Evolutionary conservation across 2,329 filamentous ascomycete genomes (phyloP).

Genomic region (Neonectria neomacrospora): DNA sequence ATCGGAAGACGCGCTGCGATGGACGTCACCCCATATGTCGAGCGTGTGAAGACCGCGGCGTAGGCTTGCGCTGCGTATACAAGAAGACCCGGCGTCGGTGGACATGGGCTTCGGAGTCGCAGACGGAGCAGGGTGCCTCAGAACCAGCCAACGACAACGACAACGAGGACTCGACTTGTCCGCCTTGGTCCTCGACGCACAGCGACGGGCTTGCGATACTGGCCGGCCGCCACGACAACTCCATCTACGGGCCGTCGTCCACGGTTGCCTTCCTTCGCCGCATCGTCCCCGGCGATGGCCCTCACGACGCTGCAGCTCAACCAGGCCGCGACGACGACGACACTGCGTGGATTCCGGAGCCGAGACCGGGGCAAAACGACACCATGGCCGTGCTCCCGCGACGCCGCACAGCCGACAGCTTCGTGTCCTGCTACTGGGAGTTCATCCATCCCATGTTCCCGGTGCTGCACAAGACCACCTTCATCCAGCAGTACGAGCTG

Average conservation of each 20-base stretch:
- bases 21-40: slow-evolving; percentile 15
- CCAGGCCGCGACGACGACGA: neutral
- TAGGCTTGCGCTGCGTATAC: slow-evolving; percentile 4
- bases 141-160: neutral
- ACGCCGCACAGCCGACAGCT: slow-evolving; percentile 3
- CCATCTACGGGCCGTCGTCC: neutral
- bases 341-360: neutral
- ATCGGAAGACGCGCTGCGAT: slow-evolving; percentile 23
- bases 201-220: slow-evolving; percentile 3
- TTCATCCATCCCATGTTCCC: slow-evolving; percentile 26
- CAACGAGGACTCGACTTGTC: neutral
- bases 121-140: neutral
- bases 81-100: neutral
- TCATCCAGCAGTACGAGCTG: slow-evolving; percentile 6
- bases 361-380: neutral
- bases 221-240: neutral
- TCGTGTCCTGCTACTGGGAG: slow-evolving; percentile 16
- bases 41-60: slow-evolving; percentile 5
- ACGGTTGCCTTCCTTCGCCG: slow-evolving; percentile 11
- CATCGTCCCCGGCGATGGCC: neutral
- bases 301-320: neutral
- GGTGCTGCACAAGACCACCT: slow-evolving; percentile 8
- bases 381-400: neutral
- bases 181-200: slow-evolving; percentile 6
- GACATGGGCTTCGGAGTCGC: neutral